Evolutionary conservation across 2,329 filamentous ascomycete genomes (phyloP).

Genomic region (Monosporascus cannonballus): DNA sequence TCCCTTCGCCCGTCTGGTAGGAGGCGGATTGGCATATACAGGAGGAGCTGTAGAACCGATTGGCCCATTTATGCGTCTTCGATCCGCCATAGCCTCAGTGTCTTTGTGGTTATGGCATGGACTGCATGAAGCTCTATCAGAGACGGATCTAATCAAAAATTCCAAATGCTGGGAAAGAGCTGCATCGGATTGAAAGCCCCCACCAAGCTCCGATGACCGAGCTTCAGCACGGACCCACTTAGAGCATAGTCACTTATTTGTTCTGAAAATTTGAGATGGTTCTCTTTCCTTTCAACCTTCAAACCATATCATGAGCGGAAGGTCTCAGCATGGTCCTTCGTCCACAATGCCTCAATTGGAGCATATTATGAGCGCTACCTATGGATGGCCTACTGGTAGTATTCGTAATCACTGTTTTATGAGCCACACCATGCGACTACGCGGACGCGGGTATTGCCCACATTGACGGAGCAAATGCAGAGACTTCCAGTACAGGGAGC

Average conservation of each 20-base stretch:
- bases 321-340: no score
- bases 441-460: no score
- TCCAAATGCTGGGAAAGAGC: background rate
- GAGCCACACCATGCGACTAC: no score
- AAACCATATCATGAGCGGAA: background rate
- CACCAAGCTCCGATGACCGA: background rate
- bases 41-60: conserved; percentile 70
- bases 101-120: background rate
- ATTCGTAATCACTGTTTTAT: no score
- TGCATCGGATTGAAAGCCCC: background rate
- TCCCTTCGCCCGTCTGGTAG: conserved; percentile 42
- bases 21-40: conserved; percentile 51
- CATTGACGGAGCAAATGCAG: no score
- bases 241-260: background rate
- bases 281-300: background rate
- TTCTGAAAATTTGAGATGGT: background rate
- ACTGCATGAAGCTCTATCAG: conserved; percentile 3
- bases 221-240: conserved; percentile 6
- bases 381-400: no score
- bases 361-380: background rate
- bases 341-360: background rate
- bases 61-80: conserved; percentile 86
- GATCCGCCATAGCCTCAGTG: conserved; percentile 59
- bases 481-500: no score
- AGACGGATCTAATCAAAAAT: conserved; percentile 1